Conservation (phyloP, 139 green algal genomes). For the Asterochloris erici region DNA sequence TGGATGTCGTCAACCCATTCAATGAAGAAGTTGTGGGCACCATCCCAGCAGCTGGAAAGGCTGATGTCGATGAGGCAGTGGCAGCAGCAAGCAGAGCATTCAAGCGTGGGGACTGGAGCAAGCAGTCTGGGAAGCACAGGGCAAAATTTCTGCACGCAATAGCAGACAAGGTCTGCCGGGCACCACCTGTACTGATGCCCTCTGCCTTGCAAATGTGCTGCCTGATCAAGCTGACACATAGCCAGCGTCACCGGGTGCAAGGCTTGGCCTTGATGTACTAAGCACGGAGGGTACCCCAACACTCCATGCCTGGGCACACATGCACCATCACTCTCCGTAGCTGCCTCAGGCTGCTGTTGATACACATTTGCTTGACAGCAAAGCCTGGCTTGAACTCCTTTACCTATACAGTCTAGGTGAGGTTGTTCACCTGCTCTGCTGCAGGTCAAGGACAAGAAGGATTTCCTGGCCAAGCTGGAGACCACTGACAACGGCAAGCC, state of each 20-base stretch:
- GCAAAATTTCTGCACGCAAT: slow-evolving; percentile 51
- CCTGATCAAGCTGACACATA: neutral
- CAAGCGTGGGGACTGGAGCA: slow-evolving; percentile 41
- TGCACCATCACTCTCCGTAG: too few relatives aligned
- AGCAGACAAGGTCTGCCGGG: slow-evolving; percentile 45
- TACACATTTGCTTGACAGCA: neutral
- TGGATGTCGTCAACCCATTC: slow-evolving; percentile 54
- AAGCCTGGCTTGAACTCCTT: neutral
- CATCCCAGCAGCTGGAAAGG: slow-evolving; percentile 49
- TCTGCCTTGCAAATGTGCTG: neutral
- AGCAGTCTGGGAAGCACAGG: slow-evolving; percentile 42
- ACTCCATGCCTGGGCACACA: neutral
- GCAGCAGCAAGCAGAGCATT: slow-evolving; percentile 41
- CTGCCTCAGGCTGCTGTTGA: neutral
- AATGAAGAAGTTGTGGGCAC: slow-evolving; percentile 52
- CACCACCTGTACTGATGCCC: too few relatives aligned
- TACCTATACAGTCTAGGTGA: neutral
- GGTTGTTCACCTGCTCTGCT: neutral
- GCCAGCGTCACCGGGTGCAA: neutral
- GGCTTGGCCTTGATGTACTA: neutral
- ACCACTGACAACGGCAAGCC: slow-evolving; percentile 83
- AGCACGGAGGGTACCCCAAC: neutral
- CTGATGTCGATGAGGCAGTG: slow-evolving; percentile 61
- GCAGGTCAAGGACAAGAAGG: slow-evolving; percentile 61
- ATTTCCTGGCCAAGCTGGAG: slow-evolving; percentile 61